Evolutionary conservation across 1,284 basidiomycete genomes (phyloP), one percentile per base, ranked within the genome.

Genomic region (Ustilago lituana): DNA sequence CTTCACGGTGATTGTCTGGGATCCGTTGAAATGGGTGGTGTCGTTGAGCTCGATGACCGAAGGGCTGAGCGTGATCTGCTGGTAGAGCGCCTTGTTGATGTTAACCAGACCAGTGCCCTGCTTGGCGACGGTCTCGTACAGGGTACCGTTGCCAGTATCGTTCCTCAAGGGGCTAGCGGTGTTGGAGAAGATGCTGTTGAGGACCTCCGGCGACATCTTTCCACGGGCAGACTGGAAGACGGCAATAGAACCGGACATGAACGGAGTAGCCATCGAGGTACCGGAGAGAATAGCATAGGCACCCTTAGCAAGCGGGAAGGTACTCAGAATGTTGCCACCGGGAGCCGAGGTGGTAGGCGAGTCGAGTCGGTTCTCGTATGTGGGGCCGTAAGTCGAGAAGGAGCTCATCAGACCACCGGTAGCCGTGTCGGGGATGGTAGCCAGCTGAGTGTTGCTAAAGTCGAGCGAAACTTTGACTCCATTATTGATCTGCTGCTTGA

Each of bases 21-120:
- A 38, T 44, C 59, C 43, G 31, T 54, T 58, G 23, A 53, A 49
- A 46, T 46, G 84, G 84, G 79, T 85, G 1, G 90, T 91, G 80
- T 91, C 90, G 78, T 91, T 92, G 48, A 90, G 83, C 57, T 88
- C 81, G 22, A 91, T 82, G 76, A 88, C 86, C 5, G 86, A 84
- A 4, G 88, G 89, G 4, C 85, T 85, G 29, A 91, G 83, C 20
- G 86, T 72, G 4, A 88, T 61, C 35, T 67, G 60, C 50, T 87
- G 83, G 63, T 86, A 84, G 44, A 90, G 82, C 0, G 89, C 89
- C 56, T 86, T 84, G 81, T 86, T 88, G 11, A 87, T 86, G 69
- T 91, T 85, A 55, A 91, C 84, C 48, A 90, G 78, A 19, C 90
- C 90, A 19, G 88, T 86, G 32, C 90, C 90, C 66, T 88, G 87